phyloP scores from a whole-genome alignment of 2,329 filamentous ascomycete species.

The Onygenales sp. region DNA sequence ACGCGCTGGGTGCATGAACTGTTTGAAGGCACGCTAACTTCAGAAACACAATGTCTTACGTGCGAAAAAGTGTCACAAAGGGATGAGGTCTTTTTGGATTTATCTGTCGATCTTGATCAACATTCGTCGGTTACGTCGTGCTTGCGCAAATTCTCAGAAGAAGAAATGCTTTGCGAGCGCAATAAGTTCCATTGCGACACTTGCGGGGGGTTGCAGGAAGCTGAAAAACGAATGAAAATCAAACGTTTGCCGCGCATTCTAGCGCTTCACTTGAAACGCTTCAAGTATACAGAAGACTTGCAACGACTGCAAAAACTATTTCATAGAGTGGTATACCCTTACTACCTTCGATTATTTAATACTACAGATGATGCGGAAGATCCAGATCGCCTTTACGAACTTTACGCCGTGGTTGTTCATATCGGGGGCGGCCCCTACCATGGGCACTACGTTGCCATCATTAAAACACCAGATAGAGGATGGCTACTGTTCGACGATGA shows the following conservation, averaged over 20 bases:
- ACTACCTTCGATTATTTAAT: constrained; percentile 92
- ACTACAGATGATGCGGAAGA: constrained; percentile 93
- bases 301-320: constrained; percentile 92
- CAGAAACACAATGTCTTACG: constrained; percentile 90
- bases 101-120: constrained; percentile 91
- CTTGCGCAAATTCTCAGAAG: constrained; percentile 88
- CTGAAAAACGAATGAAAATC: constrained; percentile 98
- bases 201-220: constrained; percentile 91
- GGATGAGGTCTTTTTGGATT: constrained; percentile 89
- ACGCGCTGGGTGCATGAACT: constrained; percentile 94
- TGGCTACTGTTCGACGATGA: constrained; percentile 98
- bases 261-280: constrained; percentile 87
- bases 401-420: constrained; percentile 95
- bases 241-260: constrained; percentile 87
- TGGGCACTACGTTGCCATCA: constrained; percentile 93
- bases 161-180: constrained; percentile 95
- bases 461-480: constrained; percentile 91
- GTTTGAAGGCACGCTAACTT: constrained; percentile 89
- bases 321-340: constrained; percentile 93
- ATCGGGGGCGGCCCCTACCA: constrained; percentile 96
- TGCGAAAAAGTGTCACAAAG: constrained; percentile 93
- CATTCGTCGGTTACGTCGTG: constrained; percentile 96
- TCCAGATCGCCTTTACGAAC: constrained; percentile 85
- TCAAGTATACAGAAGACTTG: constrained; percentile 96
- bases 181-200: constrained; percentile 99